A percentile compares a stretch with the other conserved stretches of the same genome.
These are phyloP conservation scores for Rhodamnia argentea DNA, from an alignment of 345 rosid genomes.

Conservation along the genomic window DNA sequence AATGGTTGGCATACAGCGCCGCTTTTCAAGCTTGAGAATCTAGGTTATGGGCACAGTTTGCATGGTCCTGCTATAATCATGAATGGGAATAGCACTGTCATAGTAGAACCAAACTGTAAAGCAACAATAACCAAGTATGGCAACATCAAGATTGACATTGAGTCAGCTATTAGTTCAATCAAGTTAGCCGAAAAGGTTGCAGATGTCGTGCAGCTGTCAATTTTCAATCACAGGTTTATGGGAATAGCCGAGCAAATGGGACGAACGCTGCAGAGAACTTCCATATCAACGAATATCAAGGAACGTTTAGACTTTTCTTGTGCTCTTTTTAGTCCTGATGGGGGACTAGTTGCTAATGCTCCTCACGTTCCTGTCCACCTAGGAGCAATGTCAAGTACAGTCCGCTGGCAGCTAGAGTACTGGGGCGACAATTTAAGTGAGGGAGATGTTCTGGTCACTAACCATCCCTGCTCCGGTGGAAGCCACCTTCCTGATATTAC, in stretches of 20 bases:
- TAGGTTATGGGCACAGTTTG: conserved; percentile 61
- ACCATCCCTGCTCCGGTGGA: conserved; percentile 96
- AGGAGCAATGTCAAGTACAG: conserved; percentile 97
- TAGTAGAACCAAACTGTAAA: conserved; percentile 80
- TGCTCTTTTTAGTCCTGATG: conserved; percentile 91
- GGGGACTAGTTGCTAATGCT: conserved; percentile 94
- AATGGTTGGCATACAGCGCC: conserved; percentile 70
- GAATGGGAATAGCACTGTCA: conserved; percentile 96
- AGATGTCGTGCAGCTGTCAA: conserved; percentile 94
- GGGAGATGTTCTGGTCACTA: conserved; percentile 89
- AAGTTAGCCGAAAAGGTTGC: conserved; percentile 64
- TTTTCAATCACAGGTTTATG: conserved; percentile 95
- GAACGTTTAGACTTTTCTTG: conserved; percentile 95
- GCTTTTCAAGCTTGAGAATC: conserved; percentile 65
- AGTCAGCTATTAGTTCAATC: conserved; percentile 19
- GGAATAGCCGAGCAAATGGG: conserved; percentile 99
- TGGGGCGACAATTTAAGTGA: conserved; percentile 71
- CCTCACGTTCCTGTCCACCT: conserved; percentile 98
- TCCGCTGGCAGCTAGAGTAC: conserved; percentile 76
- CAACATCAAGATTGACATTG: conserved; percentile 72
- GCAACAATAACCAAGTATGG: conserved; percentile 81
- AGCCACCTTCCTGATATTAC: conserved; percentile 98
- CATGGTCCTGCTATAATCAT: conserved; percentile 85
- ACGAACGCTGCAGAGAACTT: conserved; percentile 88
- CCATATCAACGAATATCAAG: conserved; percentile 93